phyloP scores from a whole-genome alignment of 2,329 filamentous ascomycete species.

The Colletotrichum cereale region DNA sequence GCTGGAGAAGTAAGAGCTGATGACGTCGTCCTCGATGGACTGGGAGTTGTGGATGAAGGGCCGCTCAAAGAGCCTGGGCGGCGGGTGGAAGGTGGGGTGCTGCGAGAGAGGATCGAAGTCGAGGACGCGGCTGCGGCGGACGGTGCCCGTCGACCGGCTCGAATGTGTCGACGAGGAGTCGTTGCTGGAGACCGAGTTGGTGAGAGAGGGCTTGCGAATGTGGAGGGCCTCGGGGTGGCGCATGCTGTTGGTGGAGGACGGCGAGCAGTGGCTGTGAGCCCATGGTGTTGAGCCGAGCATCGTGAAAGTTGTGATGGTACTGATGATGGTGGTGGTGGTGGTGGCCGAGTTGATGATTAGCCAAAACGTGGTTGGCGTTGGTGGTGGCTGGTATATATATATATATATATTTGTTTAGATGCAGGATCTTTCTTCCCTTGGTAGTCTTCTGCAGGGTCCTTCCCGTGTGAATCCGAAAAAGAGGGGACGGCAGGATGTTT shows the following conservation, averaged over 20 bases:
- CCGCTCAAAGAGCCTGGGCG: slow-evolving; percentile 40
- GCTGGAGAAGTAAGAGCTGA: slow-evolving; percentile 38
- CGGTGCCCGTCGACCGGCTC: slow-evolving; percentile 33
- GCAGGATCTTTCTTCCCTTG: not conserved
- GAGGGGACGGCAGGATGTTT: slow-evolving; percentile 3
- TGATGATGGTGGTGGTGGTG: not conserved
- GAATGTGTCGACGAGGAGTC: slow-evolving; percentile 39
- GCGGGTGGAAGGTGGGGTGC: slow-evolving; percentile 41
- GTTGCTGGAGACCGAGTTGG: slow-evolving; percentile 41
- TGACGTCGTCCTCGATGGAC: slow-evolving; percentile 34
- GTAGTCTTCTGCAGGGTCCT: not conserved
- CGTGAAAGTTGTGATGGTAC: not conserved
- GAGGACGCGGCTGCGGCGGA: slow-evolving; percentile 33
- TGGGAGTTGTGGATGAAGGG: slow-evolving; percentile 39
- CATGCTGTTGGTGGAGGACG: slow-evolving; percentile 15
- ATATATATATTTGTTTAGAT: slow-evolving; percentile 6
- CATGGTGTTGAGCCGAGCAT: slow-evolving; percentile 28
- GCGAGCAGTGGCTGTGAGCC: slow-evolving; percentile 22
- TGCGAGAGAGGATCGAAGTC: slow-evolving; percentile 41
- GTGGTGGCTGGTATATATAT: not conserved
- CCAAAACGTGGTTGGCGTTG: slow-evolving; percentile 7
- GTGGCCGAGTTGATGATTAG: slow-evolving; percentile 4
- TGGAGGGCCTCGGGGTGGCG: slow-evolving; percentile 36
- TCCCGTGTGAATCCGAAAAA: not conserved
- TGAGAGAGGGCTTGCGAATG: slow-evolving; percentile 41